Percentiles rank a stretch among this genome's conserved stretches.
Conservation (phyloP, 2,329 filamentous ascomycete genomes). For the Talaromyces rugulosus region DNA sequence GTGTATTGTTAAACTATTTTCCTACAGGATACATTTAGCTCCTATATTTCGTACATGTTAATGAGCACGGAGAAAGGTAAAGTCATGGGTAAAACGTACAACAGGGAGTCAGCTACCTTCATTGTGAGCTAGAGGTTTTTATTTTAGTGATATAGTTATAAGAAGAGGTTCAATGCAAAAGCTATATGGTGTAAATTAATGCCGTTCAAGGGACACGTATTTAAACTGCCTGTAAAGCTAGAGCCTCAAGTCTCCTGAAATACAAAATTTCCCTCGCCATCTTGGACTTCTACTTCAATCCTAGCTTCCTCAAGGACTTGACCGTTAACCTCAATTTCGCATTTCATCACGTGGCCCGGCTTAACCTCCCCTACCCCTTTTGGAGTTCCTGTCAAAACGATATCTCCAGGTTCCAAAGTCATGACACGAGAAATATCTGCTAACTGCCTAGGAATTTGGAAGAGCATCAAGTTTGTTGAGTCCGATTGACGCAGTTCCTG, state of each 20-base stretch:
- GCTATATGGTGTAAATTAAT: too few relatives aligned
- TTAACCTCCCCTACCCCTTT: constrained; percentile 88
- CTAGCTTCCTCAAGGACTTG: constrained; percentile 65
- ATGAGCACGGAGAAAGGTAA: too few relatives aligned
- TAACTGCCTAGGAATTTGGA: constrained; percentile 79
- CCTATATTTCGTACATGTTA: too few relatives aligned
- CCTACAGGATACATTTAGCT: too few relatives aligned
- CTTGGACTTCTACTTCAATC: constrained; percentile 78
- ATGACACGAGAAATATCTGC: constrained; percentile 93
- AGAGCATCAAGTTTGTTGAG: constrained; percentile 91
- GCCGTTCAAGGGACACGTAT: too few relatives aligned
- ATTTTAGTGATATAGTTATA: too few relatives aligned
- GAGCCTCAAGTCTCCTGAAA: constrained; percentile 64
- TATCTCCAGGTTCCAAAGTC: constrained; percentile 86
- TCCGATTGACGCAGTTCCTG: constrained; percentile 73
- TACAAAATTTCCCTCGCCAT: constrained; percentile 72
- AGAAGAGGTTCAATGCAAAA: too few relatives aligned
- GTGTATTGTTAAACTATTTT: too few relatives aligned
- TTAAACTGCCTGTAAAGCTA: too few relatives aligned
- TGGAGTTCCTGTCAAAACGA: constrained; percentile 90
- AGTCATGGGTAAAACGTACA: too few relatives aligned
- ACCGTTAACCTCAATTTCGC: constrained; percentile 73
- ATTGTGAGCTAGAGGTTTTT: too few relatives aligned
- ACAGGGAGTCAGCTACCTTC: too few relatives aligned
- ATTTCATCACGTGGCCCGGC: constrained; percentile 81